phyloP scores from a whole-genome alignment of 2,329 filamentous ascomycete species.

The Beauveria pseudobassiana region DNA sequence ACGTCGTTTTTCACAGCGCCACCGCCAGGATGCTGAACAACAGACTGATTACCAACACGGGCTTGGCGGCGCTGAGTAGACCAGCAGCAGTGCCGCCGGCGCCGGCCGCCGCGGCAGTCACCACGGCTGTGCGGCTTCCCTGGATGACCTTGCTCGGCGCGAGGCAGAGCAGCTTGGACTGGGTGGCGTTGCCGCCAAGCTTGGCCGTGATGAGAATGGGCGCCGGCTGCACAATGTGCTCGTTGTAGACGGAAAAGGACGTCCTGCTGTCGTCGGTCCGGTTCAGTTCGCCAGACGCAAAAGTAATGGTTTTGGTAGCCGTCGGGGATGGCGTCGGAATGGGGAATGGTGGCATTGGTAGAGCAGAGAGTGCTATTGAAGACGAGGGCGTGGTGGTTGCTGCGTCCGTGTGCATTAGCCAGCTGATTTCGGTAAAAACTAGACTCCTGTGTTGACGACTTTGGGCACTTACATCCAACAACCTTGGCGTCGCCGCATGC shows the following conservation, averaged over 20 bases:
- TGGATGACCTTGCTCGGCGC: conserved; percentile 4
- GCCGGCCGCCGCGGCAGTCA: background rate
- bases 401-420: background rate
- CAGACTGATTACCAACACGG: background rate
- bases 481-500: background rate
- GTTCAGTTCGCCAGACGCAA: background rate
- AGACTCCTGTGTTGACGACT: background rate
- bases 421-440: background rate
- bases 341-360: conserved; percentile 4
- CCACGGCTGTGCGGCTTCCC: conserved; percentile 4
- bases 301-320: conserved; percentile 1
- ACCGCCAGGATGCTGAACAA: background rate
- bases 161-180: conserved; percentile 7
- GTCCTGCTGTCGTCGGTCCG: background rate
- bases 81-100: background rate
- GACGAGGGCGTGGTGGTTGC: background rate
- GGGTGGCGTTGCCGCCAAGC: background rate
- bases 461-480: conserved; percentile 1
- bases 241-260: background rate
- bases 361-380: conserved; percentile 9
- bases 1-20: background rate
- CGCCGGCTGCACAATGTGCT: conserved; percentile 2
- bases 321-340: conserved; percentile 1
- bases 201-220: conserved; percentile 7
- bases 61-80: background rate